Evolutionary conservation across 306 rosid species (phyloP).

Genomic region (Trichosanthes truncata): DNA sequence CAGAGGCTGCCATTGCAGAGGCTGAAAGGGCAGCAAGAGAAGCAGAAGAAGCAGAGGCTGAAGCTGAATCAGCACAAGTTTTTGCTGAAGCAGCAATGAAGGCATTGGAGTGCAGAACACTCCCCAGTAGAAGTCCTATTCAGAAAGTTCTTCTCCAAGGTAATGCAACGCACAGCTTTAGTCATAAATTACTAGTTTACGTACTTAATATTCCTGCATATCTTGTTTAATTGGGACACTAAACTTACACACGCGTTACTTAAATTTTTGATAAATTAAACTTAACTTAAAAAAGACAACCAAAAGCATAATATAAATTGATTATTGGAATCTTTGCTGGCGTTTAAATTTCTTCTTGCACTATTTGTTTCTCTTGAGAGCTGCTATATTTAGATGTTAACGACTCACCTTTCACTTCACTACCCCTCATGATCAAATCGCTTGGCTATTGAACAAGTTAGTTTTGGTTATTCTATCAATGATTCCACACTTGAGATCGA

Average conservation of each 20-base stretch:
- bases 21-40: slow-evolving; percentile 91
- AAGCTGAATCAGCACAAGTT: slow-evolving; percentile 85
- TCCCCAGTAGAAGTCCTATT: slow-evolving; percentile 13
- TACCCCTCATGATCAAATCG: background rate
- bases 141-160: slow-evolving; percentile 9
- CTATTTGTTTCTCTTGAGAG: background rate
- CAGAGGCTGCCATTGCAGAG: slow-evolving; percentile 84
- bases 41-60: slow-evolving; percentile 89
- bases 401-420: background rate
- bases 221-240: background rate
- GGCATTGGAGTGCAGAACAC: slow-evolving; percentile 65
- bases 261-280: background rate
- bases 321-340: background rate
- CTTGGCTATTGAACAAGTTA: background rate
- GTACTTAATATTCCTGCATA: background rate
- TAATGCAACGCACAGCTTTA: background rate
- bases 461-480: background rate
- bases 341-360: background rate
- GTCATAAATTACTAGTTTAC: background rate
- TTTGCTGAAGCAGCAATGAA: slow-evolving; percentile 88
- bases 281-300: background rate
- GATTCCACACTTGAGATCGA: background rate
- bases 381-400: background rate
- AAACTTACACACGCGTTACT: background rate
- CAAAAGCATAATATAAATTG: background rate